Evolutionary conservation across 257 asterid species (phyloP).

Genomic region (Rauvolfia tetraphylla): DNA sequence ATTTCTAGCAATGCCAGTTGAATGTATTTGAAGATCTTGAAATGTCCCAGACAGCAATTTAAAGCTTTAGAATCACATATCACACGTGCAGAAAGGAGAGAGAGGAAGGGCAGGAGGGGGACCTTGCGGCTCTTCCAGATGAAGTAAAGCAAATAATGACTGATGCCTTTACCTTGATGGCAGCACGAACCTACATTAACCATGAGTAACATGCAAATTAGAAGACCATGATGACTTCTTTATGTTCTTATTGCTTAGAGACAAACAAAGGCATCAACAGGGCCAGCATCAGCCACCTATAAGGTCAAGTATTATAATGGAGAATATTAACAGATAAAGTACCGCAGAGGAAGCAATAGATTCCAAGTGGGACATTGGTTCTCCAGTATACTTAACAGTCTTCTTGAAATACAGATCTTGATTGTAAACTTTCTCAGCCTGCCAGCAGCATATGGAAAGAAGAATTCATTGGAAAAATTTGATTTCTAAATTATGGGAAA

Average conservation of each 20-base stretch:
- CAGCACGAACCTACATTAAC: slow-evolving; percentile 74
- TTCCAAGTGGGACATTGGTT: slow-evolving; percentile 88
- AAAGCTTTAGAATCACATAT: background rate
- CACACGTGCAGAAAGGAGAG: background rate
- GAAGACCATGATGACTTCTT: background rate
- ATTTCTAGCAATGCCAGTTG: background rate
- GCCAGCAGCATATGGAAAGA: slow-evolving; percentile 29
- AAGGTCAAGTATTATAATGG: background rate
- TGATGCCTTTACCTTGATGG: slow-evolving; percentile 90
- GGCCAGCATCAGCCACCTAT: background rate
- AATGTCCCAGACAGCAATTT: background rate
- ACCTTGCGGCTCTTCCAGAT: slow-evolving; percentile 97
- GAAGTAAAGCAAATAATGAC: slow-evolving; percentile 89
- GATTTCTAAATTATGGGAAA: background rate
- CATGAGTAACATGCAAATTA: background rate
- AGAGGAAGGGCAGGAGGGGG: background rate
- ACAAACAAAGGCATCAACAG: background rate
- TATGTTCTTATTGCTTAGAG: background rate
- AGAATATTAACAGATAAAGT: slow-evolving; percentile 8
- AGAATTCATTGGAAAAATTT: background rate
- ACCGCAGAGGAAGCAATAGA: slow-evolving; percentile 92
- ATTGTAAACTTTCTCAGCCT: slow-evolving; percentile 89
- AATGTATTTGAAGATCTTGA: background rate
- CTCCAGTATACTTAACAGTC: slow-evolving; percentile 67
- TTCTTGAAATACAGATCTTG: slow-evolving; percentile 79